These are phyloP conservation scores for Colletotrichum cereale DNA, from an alignment of 2,329 filamentous ascomycete genomes.

Conservation along the genomic window DNA sequence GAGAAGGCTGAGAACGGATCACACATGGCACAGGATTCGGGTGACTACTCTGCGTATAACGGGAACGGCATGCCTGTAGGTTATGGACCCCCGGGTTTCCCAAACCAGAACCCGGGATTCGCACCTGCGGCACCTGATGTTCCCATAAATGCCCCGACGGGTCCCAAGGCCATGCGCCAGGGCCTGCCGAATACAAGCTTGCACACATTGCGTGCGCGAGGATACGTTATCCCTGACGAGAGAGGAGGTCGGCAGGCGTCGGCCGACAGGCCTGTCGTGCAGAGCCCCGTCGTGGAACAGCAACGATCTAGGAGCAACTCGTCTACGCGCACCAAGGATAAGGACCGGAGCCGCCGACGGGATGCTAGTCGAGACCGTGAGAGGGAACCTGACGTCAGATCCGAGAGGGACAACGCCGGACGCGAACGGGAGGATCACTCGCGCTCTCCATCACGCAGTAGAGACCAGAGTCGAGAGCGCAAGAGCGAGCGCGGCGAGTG, in stretches of 20 bases:
- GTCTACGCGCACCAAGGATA: constrained; percentile 53
- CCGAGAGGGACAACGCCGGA: constrained; percentile 42
- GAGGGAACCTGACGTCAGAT: constrained; percentile 45
- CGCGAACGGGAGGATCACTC: constrained; percentile 46
- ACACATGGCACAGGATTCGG: constrained; percentile 45
- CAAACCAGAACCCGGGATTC: constrained; percentile 44
- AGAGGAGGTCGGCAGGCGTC: constrained; percentile 40
- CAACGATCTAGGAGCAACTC: constrained; percentile 63
- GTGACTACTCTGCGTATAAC: constrained; percentile 45
- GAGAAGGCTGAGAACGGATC: constrained; percentile 46
- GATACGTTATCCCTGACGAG: constrained; percentile 60
- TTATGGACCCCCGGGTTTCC: constrained; percentile 34
- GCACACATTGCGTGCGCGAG: constrained; percentile 70
- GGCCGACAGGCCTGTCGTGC: constrained; percentile 46
- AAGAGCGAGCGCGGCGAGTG: constrained; percentile 59
- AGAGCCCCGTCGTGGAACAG: constrained; percentile 50
- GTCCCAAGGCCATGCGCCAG: constrained; percentile 94
- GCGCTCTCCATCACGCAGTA: constrained; percentile 51
- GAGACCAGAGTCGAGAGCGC: constrained; percentile 58
- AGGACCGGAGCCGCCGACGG: constrained; percentile 49
- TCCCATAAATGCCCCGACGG: constrained; percentile 84
- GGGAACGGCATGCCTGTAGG: constrained; percentile 46
- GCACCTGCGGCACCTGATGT: constrained; percentile 54
- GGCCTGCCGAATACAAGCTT: constrained; percentile 86
- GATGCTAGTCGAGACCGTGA: constrained; percentile 52